Evolutionary conservation across 2,329 filamentous ascomycete genomes (phyloP).

Genomic region (Exophiala calicioides): DNA sequence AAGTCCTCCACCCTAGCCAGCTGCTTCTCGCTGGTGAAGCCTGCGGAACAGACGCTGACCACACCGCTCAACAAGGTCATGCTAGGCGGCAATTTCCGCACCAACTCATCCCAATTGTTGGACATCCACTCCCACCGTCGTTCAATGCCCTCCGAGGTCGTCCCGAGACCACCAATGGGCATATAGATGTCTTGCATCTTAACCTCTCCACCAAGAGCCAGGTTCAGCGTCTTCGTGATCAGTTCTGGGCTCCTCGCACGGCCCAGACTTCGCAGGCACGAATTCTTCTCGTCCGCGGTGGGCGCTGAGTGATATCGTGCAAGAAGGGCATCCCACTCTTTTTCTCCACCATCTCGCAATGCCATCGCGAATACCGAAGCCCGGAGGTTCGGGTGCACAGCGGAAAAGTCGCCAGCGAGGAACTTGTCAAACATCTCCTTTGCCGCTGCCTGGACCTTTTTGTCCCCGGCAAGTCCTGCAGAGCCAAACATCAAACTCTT

Average conservation of each 20-base stretch:
- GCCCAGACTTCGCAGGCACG: conserved; percentile 79
- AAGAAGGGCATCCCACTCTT: conserved; percentile 79
- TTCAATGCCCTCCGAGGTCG: conserved; percentile 74
- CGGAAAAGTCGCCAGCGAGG: conserved; percentile 72
- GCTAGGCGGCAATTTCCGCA: conserved; percentile 79
- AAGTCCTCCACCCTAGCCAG: conserved; percentile 75
- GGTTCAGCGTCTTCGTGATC: conserved; percentile 74
- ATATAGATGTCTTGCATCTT: conserved; percentile 95
- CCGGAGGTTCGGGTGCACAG: conserved; percentile 89
- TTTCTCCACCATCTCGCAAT: conserved; percentile 78
- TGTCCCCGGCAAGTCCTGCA: conserved; percentile 78
- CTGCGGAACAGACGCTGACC: conserved; percentile 77
- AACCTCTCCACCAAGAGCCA: conserved; percentile 77
- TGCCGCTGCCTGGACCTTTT: conserved; percentile 73
- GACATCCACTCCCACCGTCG: conserved; percentile 82
- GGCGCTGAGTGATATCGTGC: conserved; percentile 73
- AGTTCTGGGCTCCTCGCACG: conserved; percentile 75
- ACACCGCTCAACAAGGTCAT: conserved; percentile 83
- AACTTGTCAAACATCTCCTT: conserved; percentile 91
- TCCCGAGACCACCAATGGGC: conserved; percentile 75
- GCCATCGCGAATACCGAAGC: conserved; percentile 83
- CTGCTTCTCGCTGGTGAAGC: conserved; percentile 77
- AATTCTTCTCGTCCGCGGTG: conserved; percentile 87
- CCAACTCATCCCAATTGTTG: conserved; percentile 82
- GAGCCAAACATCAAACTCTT: conserved; percentile 86